Percentiles rank a stretch among this genome's conserved stretches.
Conservation (phyloP, 768 basidiomycete genomes). For the Sarcomyxa edulis region DNA sequence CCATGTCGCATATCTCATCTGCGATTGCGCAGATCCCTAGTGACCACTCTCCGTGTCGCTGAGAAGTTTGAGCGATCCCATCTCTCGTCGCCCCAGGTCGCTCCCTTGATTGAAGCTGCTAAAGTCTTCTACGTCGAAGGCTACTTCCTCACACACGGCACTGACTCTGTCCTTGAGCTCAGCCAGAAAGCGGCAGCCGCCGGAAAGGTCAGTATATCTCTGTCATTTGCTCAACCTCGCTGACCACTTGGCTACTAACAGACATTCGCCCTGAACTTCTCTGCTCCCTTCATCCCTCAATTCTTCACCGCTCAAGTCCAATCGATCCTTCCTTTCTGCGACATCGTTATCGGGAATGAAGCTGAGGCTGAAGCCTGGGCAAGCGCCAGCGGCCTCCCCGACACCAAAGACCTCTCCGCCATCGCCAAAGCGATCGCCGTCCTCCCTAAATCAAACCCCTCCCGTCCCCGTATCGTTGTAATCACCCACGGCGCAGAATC, state of each 20-base stretch:
- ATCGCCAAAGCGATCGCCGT: constrained; percentile 76
- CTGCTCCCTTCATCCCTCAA: constrained; percentile 94
- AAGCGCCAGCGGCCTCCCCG: constrained; percentile 58
- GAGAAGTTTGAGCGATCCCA: constrained; percentile 86
- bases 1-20: not conserved
- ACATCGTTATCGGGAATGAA: constrained; percentile 96
- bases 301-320: constrained; percentile 86
- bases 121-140: constrained; percentile 93
- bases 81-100: constrained; percentile 69
- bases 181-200: constrained; percentile 71
- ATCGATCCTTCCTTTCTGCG: constrained; percentile 76
- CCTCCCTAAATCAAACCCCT: constrained; percentile 68
- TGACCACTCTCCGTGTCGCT: constrained; percentile 85
- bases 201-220: constrained; percentile 54
- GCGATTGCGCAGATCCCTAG: constrained; percentile 62
- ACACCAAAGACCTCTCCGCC: constrained; percentile 56
- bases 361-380: constrained; percentile 89
- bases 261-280: constrained; percentile 91
- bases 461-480: constrained; percentile 75
- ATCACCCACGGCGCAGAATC: constrained; percentile 86
- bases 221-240: constrained; percentile 2
- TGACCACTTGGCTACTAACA: constrained; percentile 21
- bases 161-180: constrained; percentile 63
- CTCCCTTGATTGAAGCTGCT: constrained; percentile 72
- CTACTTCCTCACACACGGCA: constrained; percentile 95